Base-by-base conservation (phyloP, 352 stramenopile species). In the Globisporangium spiculum region DNA sequence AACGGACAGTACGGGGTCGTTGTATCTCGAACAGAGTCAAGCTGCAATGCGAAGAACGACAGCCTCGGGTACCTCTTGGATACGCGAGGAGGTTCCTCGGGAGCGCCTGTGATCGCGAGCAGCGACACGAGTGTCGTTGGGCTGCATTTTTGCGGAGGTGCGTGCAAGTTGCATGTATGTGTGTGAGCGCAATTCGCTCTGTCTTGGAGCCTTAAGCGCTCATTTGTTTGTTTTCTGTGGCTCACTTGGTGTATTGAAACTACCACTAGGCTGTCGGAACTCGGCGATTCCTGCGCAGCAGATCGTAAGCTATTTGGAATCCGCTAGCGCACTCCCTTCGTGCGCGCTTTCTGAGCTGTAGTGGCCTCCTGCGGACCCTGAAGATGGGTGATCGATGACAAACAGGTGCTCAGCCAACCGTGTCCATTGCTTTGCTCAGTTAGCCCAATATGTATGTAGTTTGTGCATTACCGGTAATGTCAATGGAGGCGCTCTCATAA, bases 111-210 rank as follows among this genome's bases (percentile, higher is more conserved):
- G 27, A 74, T 89, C 44, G 74, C 74, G 12, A 70, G 66, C 44
- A 30, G 36, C 0, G 81, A 90, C 52, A 74, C 68, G 24, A 59
- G 60, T 9, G 79, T 90, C 24, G 41, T 90, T 3, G 81, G 75
- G 1, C 58, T 90, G 2, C 81, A 90, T 64, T 83, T 86, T 55
- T 90, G 81, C 59, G 79, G 76, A 36, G 76, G 78, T 68, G 36
- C 12, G 61, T 59, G 30, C 12, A 20, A 20, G 4, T 12, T 14
- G 16, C 72, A 34, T 59, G 72, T 12, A 1, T 18, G 7, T 50
- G 36, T 24, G 10, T 38, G 7, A 1, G 1, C 18, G 3, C 7
- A 32, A 46, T 52, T 57, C 30, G 32, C 41, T 6, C 12, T 52
- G 14, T 38, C 7, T 36, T 36, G 32, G 4, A 14, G 10, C 10